Base-by-base conservation (phyloP, 2,329 filamentous ascomycete genomes). In the Colletotrichum gloeosporioides region DNA sequence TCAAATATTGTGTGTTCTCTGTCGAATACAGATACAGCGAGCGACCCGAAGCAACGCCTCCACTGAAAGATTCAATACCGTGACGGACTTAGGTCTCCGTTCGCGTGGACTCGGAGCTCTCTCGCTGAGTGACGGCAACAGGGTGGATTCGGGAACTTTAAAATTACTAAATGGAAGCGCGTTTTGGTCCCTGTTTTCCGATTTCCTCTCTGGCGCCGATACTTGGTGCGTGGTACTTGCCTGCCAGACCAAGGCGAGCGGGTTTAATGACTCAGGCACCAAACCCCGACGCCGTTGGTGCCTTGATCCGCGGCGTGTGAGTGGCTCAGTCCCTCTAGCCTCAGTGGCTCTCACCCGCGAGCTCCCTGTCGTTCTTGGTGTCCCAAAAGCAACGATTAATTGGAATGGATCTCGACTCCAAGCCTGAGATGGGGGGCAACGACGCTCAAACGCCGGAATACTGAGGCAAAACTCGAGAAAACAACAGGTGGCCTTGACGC, bases 131-230 rank as follows among this genome's bases (percentile, higher is more conserved):
- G 63, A 71, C 67, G 59, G 44, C 69, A 22, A 64, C n/a, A 76
- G 74, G 69, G 74, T 76, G 76, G 69, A 73, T 55, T 71, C 74
- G 76, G 76, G 76, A 77, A 77, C 66, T 76, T 61, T 73, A 76
- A 59, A 53, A 76, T 76, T 69, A 67, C 68, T 69, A 77, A 77
- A 49, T 12, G 18, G 39, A 49, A 61, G 66, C 69, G 27, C 57
- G 64, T 71, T 67, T 67, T 66, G 62, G 57, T 63, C 55, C 27
- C 34, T 39, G 34, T 44, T 63, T 75, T 8, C 44, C 32, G 8
- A 64, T 64, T 64, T 18, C 44, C 44, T 53, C 44, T 53, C 44
- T 53, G n/a, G 44, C 44, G n/a, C n/a, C 44, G 44, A 53, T 53
- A 53, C 44, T 53, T 53, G 44, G 44, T 53, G 44, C 44, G n/a